phyloP scores from a whole-genome alignment of 1,139 yeast genomes.

The Candida sanyaensis region DNA sequence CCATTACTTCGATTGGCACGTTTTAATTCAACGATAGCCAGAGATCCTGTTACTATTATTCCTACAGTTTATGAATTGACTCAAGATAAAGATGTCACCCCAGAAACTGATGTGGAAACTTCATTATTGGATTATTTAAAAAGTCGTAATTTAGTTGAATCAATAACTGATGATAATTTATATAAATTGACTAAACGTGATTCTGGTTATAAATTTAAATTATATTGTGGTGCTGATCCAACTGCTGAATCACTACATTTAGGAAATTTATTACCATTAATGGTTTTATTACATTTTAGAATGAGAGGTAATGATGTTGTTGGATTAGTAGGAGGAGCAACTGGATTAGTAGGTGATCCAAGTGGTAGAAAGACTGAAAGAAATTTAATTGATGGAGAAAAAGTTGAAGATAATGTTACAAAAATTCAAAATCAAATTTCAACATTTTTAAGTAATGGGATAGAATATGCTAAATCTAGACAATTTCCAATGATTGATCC shows the following conservation, averaged over 20 bases:
- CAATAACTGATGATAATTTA: constrained; percentile 49
- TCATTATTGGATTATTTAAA: constrained; percentile 49
- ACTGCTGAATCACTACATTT: constrained; percentile 87
- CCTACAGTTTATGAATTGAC: constrained; percentile 38
- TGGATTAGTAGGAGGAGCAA: constrained; percentile 95
- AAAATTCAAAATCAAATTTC: constrained; percentile 64
- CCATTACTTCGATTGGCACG: constrained; percentile 6
- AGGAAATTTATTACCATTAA: constrained; percentile 85
- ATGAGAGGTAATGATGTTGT: constrained; percentile 81
- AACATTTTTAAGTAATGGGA: constrained; percentile 61
- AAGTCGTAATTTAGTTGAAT: constrained; percentile 49
- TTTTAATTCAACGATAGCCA: constrained; percentile 15
- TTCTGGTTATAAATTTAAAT: constrained; percentile 43
- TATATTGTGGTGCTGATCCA: constrained; percentile 97
- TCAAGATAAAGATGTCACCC: constrained; percentile 12
- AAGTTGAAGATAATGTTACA: constrained; percentile 59
- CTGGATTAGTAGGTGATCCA: constrained; percentile 97
- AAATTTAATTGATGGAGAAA: constrained; percentile 49
- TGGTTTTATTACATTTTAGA: constrained; percentile 81
- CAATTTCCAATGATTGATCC: constrained; percentile 37
- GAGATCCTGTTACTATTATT: constrained; percentile 34
- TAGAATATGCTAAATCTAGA: constrained; percentile 59
- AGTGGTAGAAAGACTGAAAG: constrained; percentile 88
- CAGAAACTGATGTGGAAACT: constrained; percentile 32
- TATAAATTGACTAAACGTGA: constrained; percentile 27